Evolutionary conservation across 2,329 filamentous ascomycete genomes (phyloP).

Genomic region (Exophiala oligosperma): DNA sequence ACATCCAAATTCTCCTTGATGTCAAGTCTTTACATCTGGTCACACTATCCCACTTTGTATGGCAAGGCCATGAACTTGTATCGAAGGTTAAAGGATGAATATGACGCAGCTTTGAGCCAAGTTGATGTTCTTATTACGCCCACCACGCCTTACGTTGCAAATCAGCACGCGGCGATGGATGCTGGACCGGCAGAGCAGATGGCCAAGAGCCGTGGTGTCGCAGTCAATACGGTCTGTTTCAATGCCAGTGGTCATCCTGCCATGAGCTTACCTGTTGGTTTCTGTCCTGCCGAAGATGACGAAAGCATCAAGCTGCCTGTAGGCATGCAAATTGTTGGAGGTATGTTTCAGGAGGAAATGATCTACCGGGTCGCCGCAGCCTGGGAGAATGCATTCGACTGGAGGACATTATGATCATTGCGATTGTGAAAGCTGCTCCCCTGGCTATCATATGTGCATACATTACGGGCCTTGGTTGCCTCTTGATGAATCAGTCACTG

Average conservation of each 20-base stretch:
- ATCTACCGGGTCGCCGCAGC: constrained; percentile 23
- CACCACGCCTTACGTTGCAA: constrained; percentile 29
- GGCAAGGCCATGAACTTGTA: constrained; percentile 44
- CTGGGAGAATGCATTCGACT: constrained; percentile 45
- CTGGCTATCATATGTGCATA: no score
- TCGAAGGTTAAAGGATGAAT: constrained; percentile 40
- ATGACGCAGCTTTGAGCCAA: constrained; percentile 41
- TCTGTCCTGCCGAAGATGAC: constrained; percentile 32
- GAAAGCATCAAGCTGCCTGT: constrained; percentile 35
- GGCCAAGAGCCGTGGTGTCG: constrained; percentile 43
- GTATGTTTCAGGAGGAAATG: constrained; percentile 37
- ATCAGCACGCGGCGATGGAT: constrained; percentile 14
- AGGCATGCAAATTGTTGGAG: constrained; percentile 42
- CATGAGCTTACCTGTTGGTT: constrained; percentile 53
- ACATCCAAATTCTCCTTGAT: constrained; percentile 48
- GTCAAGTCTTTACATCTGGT: constrained; percentile 42
- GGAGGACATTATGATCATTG: constrained; percentile 34
- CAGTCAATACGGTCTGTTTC: constrained; percentile 58
- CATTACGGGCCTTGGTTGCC: no score
- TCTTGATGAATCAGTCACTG: no score
- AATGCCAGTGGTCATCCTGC: constrained; percentile 60
- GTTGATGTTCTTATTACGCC: constrained; percentile 46
- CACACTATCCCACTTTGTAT: constrained; percentile 42
- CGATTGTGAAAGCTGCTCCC: not conserved
- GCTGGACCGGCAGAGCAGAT: constrained; percentile 17